A percentile compares a stretch with the other conserved stretches of the same genome.
phyloP scores from a whole-genome alignment of 2,329 filamentous ascomycete genomes.

The Aquanectria penicillioides region DNA sequence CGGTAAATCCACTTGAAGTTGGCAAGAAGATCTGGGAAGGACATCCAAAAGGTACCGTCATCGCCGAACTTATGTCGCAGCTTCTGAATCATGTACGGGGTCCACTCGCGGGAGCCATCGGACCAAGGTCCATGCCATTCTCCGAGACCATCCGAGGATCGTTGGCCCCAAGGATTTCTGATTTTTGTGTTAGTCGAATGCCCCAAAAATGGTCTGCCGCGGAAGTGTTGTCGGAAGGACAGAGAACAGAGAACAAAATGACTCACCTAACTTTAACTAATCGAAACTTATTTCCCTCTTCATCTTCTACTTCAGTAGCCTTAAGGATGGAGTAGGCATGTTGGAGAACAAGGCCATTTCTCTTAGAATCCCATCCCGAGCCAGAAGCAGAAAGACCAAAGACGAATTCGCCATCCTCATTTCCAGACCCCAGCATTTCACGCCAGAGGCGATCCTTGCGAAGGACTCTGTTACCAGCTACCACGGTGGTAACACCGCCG shows the following conservation, averaged over 20 bases:
- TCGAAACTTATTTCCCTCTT: slow-evolving; percentile 51
- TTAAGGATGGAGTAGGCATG: slow-evolving; percentile 64
- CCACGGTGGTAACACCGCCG: slow-evolving; percentile 65
- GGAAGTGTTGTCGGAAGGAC: not conserved
- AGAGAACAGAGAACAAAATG: not conserved
- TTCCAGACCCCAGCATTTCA: slow-evolving; percentile 72
- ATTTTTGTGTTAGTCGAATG: slow-evolving; percentile 10
- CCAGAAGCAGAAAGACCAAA: slow-evolving; percentile 57
- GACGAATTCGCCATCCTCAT: slow-evolving; percentile 74
- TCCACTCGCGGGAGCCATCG: slow-evolving; percentile 80
- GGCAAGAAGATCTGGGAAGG: slow-evolving; percentile 55
- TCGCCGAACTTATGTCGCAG: slow-evolving; percentile 74
- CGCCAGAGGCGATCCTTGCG: slow-evolving; percentile 77
- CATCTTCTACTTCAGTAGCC: slow-evolving; percentile 55
- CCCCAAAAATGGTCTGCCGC: not conserved
- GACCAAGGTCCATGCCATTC: slow-evolving; percentile 81
- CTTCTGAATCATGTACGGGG: slow-evolving; percentile 74
- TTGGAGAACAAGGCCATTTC: slow-evolving; percentile 54
- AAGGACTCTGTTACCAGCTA: slow-evolving; percentile 67
- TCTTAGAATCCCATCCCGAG: slow-evolving; percentile 35
- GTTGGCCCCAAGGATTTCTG: slow-evolving; percentile 78
- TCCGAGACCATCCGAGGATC: slow-evolving; percentile 48
- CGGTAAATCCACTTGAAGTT: slow-evolving; percentile 57
- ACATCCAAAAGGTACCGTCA: slow-evolving; percentile 66
- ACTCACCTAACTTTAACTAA: slow-evolving; percentile 57